phyloP scores from a whole-genome alignment of 2,329 filamentous ascomycete genomes.

The Cladophialophora carrionii region DNA sequence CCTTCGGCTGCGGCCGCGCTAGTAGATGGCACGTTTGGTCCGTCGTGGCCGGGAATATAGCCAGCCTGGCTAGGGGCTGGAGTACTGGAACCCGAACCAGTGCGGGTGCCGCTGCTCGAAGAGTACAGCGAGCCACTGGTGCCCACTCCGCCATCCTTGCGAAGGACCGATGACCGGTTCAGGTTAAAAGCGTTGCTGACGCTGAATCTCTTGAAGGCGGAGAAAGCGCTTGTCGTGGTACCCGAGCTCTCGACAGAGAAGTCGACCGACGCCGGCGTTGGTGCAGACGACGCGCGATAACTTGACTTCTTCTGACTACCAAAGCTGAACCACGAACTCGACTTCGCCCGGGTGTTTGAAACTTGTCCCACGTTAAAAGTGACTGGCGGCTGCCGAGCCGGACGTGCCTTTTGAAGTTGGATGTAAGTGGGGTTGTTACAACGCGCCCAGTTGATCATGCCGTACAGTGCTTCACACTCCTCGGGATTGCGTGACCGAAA shows the following conservation, averaged over 20 bases:
- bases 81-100: conserved; percentile 46
- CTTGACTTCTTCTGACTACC: conserved; percentile 57
- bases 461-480: conserved; percentile 82
- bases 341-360: conserved; percentile 51
- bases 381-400: conserved; percentile 55
- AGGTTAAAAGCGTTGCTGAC: conserved; percentile 80
- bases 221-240: conserved; percentile 77
- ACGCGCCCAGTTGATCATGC: conserved; percentile 81
- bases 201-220: conserved; percentile 74
- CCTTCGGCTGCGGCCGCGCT: conserved; percentile 55
- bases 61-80: conserved; percentile 47
- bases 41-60: conserved; percentile 60
- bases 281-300: conserved; percentile 61
- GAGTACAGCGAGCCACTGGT: conserved; percentile 57
- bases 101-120: conserved; percentile 41
- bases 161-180: conserved; percentile 70
- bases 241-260: conserved; percentile 66
- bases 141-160: conserved; percentile 44
- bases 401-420: conserved; percentile 71
- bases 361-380: conserved; percentile 60
- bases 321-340: conserved; percentile 53
- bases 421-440: conserved; percentile 93
- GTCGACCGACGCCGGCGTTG: conserved; percentile 57
- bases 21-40: conserved; percentile 45
- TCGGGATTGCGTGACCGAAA: conserved; percentile 77